These are phyloP conservation scores for Erythrophleum fordii DNA, from an alignment of 306 rosid species.

Conservation along the genomic window DNA sequence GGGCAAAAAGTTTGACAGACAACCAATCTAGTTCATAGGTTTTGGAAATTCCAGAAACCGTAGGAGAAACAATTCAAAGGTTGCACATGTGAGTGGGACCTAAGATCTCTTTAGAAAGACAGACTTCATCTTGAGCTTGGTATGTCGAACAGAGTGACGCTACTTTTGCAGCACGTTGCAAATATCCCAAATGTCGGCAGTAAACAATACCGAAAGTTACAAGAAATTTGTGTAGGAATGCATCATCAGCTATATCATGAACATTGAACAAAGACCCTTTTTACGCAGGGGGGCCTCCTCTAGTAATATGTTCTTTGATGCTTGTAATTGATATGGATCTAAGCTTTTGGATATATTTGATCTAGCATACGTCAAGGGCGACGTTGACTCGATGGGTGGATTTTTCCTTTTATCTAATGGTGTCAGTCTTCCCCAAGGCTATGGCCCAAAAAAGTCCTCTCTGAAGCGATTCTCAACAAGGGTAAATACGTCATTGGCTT, in stretches of 20 bases:
- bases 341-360: background rate
- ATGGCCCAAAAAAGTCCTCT: too few relatives aligned
- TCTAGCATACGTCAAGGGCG: background rate
- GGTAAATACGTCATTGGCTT: background rate
- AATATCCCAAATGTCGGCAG: background rate
- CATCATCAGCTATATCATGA: background rate
- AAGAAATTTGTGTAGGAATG: background rate
- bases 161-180: background rate
- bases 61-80: background rate
- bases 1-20: background rate
- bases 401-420: background rate
- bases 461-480: background rate
- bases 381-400: background rate
- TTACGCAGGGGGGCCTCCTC: background rate
- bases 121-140: background rate
- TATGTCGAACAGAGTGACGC: background rate
- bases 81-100: conserved; percentile 11
- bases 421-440: background rate
- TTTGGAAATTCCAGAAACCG: background rate
- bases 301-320: background rate
- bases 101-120: background rate
- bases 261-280: conserved; percentile 4
- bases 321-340: background rate
- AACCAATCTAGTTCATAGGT: conserved; percentile 15
- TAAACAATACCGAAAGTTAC: background rate